Evolutionary conservation across 2,329 filamentous ascomycete genomes (phyloP), one percentile per base, ranked within the genome.

Genomic region (Fusarium incarnatum): DNA sequence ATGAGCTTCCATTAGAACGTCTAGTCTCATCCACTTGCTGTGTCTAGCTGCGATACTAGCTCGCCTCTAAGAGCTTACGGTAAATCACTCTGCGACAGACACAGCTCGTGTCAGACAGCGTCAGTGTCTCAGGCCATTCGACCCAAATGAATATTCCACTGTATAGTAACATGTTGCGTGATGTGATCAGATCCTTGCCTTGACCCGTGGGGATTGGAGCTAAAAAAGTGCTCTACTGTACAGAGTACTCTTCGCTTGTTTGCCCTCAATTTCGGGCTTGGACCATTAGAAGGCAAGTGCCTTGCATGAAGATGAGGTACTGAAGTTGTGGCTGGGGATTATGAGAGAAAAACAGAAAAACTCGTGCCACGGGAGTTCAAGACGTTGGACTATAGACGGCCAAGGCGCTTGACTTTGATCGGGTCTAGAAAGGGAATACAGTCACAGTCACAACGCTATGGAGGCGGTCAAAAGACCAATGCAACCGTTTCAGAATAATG

Each of bases 211-310:
- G 34, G 34, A 23, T 41, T 41, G 32, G 23, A 40, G 32, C 64
- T 67, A 67, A 34, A 67, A 66, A 42, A 41, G 18, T 6, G 16
- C 48, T 32, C 22, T 52, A 11, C 23, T 41, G 23, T 34, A 34
- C 13, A 30, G 28, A 28, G 28, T 16, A 37, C 22, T 30, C 30
- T 50, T 53, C 49, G 22, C 49, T 22, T 49, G 44, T 56, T n/a
- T 37, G 34, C 25, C 45, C 64, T 70, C 67, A 69, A 56, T 69
- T 69, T 69, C 67, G 50, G 57, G 63, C 63, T 57, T 63, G 56
- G 64, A 49, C 64, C 64, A 54, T 42, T 41, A 15, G 25, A 41
- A 16, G 63, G 61, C 27, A 22, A 47, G 30, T 52, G 46, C 42
- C 63, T 28, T 67, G 46, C 56, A 67, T 47, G 40, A 62, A 62